Evolutionary conservation across 805 yeast genomes (phyloP), one percentile per base, ranked within the genome.

Genomic region (Metschnikowia corniflorae): DNA sequence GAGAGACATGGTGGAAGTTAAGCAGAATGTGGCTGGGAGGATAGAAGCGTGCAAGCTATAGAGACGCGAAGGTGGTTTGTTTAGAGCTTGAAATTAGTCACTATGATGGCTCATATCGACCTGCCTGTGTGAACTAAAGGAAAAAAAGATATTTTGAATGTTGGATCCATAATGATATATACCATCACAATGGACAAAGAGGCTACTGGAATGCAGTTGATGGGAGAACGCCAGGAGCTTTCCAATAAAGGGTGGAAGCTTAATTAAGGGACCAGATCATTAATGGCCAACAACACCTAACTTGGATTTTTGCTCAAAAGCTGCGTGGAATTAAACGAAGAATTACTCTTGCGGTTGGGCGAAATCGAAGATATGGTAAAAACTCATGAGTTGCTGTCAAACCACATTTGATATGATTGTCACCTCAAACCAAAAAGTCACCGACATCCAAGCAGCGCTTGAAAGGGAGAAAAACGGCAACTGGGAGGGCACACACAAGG

Each of bases 181-280:
- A n/a, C n/a, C n/a, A n/a, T n/a, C n/a, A n/a, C n/a, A n/a, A n/a
- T n/a, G 50, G 75, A 58, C 49, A 81, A 65, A 64, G 86, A 88
- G 34, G 71, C 66, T 8, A 74, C 78, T 20, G 77, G 89, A 17
- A 72, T 75, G 13, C 79, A 81, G 39, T 61, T 89, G 19, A 54
- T 84, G 53, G 77, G 74, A 37, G 96, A 88, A 58, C 95, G 95
- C 4, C 80, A 82, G 44, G 76, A 73, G 16, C 60, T 87, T 25
- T 78, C 93, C 0, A 71, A 72, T 40, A 79, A 77, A 42, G 97
- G 93, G 50, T 68, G 86, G 19, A 77, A 75, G 46, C 70, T 79
- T 34, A 78, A 75, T 47, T 84, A 78, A 26, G 68, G 80, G 0
- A 77, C 89, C 33, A 84, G 84, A 43, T 70, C 71, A 44, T 58